Evolutionary conservation across 2,329 filamentous ascomycete genomes (phyloP).

Genomic region (Botrytis aclada): DNA sequence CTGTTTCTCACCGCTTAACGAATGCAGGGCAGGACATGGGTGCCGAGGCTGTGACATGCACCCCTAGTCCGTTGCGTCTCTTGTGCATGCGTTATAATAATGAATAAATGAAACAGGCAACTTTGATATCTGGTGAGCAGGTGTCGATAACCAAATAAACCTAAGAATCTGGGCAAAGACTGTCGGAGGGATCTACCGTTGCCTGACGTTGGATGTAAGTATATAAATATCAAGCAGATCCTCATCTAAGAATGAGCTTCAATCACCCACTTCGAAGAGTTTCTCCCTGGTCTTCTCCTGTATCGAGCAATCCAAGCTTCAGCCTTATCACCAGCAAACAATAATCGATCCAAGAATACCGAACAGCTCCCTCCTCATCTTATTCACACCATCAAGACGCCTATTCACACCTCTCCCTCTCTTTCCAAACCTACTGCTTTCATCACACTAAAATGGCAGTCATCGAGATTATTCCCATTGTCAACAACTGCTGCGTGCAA

Average conservation of each 20-base stretch:
- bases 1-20: constrained; percentile 17
- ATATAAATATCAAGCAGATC: constrained; percentile 11
- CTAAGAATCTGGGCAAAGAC: neutral
- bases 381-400: neutral
- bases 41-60: constrained; percentile 13
- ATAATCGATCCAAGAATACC: neutral
- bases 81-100: neutral
- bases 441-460: constrained; percentile 40
- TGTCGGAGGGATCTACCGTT: neutral
- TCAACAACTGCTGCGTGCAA: constrained; percentile 51
- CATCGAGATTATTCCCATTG: constrained; percentile 45
- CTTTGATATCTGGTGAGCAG: neutral
- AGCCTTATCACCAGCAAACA: neutral
- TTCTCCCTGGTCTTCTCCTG: neutral
- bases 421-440: neutral
- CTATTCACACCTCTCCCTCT: neutral
- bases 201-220: constrained; percentile 8
- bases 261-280: neutral
- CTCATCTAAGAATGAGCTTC: neutral
- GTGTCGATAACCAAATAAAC: neutral
- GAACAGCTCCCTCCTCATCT: neutral
- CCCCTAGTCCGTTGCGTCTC: neutral
- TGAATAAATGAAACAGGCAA: constrained; percentile 1
- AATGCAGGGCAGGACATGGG: constrained; percentile 14
- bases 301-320: neutral